phyloP scores from a whole-genome alignment of 1,139 yeast species.

The Suhomyces anneliseae region DNA sequence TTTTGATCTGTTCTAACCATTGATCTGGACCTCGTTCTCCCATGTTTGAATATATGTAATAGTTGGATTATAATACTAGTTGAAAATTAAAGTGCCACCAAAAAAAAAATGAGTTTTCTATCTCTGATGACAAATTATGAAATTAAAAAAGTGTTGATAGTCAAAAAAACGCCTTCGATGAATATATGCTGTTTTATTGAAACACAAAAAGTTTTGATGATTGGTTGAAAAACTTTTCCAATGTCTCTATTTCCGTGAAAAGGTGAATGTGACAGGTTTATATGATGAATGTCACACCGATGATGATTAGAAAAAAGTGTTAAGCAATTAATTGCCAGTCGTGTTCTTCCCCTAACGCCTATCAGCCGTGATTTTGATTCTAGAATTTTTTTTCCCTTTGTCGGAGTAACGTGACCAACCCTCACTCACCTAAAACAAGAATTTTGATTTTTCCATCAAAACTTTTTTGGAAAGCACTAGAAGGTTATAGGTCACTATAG shows the following conservation, averaged over 20 bases:
- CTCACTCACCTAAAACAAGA: too few relatives aligned
- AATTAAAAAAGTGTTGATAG: too few relatives aligned
- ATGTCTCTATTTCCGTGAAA: too few relatives aligned
- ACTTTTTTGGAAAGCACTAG: background rate
- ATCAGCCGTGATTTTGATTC: slow-evolving; percentile 4
- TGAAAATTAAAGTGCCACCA: too few relatives aligned
- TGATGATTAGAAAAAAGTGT: background rate
- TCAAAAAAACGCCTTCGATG: too few relatives aligned
- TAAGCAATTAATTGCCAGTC: slow-evolving; percentile 1
- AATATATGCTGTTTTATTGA: too few relatives aligned
- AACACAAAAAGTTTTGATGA: too few relatives aligned
- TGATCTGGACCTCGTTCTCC: slow-evolving; percentile 88
- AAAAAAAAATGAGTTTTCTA: too few relatives aligned
- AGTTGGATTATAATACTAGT: too few relatives aligned
- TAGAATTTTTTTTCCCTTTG: slow-evolving; percentile 9
- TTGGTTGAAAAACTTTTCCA: too few relatives aligned
- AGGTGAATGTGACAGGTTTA: too few relatives aligned
- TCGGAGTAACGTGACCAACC: slow-evolving; percentile 8
- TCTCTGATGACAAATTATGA: background rate
- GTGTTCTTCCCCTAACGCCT: slow-evolving; percentile 4
- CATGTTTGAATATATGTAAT: slow-evolving; percentile 34
- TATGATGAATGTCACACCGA: background rate
- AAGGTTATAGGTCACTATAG: too few relatives aligned
- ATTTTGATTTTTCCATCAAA: background rate
- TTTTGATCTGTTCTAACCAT: slow-evolving; percentile 92